phyloP scores from a whole-genome alignment of 2,329 filamentous ascomycete species.

The Eutypella sp. region DNA sequence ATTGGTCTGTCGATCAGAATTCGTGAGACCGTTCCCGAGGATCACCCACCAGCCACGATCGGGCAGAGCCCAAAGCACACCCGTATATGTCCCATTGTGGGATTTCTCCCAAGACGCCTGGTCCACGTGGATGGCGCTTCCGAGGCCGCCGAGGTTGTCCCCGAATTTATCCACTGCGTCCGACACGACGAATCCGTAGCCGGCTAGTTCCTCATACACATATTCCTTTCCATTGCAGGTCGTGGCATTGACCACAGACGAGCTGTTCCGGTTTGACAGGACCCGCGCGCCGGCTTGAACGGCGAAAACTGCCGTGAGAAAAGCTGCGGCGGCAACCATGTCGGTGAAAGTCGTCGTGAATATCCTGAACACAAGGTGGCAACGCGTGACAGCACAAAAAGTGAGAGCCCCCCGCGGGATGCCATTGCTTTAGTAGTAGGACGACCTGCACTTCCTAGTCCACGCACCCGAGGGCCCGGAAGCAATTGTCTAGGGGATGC shows the following conservation, averaged over 20 bases:
- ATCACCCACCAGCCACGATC: slow-evolving; percentile 58
- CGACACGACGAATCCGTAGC: slow-evolving; percentile 57
- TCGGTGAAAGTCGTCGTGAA: not conserved
- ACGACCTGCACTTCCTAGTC: too few relatives aligned
- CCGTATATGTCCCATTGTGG: slow-evolving; percentile 50
- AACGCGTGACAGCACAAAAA: too few relatives aligned
- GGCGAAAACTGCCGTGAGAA: not conserved
- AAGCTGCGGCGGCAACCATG: not conserved
- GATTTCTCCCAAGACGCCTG: slow-evolving; percentile 50
- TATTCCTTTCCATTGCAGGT: slow-evolving; percentile 57
- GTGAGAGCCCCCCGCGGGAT: too few relatives aligned
- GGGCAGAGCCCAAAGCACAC: slow-evolving; percentile 58
- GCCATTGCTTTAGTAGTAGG: too few relatives aligned
- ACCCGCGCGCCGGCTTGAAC: not conserved
- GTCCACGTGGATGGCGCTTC: slow-evolving; percentile 57
- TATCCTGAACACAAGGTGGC: not conserved
- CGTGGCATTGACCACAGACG: slow-evolving; percentile 19
- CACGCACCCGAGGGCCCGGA: too few relatives aligned
- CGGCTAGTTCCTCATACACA: slow-evolving; percentile 61
- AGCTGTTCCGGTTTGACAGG: not conserved
- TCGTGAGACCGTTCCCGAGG: not conserved
- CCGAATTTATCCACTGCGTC: slow-evolving; percentile 61
- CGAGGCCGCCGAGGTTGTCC: slow-evolving; percentile 64
- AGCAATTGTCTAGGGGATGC: too few relatives aligned
- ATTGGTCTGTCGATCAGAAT: too few relatives aligned